Evolutionary conservation across 192 early-diverging fungal genomes (phyloP).

Genomic region (Backusella tuberculispora): DNA sequence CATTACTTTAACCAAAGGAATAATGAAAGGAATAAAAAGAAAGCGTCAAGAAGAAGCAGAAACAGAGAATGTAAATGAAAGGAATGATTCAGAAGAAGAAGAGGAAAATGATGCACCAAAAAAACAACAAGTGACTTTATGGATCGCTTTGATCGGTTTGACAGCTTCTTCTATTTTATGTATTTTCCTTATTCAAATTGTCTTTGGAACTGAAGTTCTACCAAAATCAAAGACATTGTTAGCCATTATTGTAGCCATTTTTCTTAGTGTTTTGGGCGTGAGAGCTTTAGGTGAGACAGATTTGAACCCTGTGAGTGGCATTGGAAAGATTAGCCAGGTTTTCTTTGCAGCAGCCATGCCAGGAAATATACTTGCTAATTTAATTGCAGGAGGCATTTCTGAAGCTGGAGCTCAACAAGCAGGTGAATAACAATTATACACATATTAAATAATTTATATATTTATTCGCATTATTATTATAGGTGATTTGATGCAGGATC

Average conservation of each 20-base stretch:
- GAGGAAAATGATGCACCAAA: slow-evolving; percentile 50
- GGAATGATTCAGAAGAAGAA: slow-evolving; percentile 35
- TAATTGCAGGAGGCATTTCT: slow-evolving; percentile 80
- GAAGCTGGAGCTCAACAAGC: slow-evolving; percentile 73
- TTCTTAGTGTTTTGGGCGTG: slow-evolving; percentile 79
- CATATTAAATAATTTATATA: background rate
- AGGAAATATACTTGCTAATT: slow-evolving; percentile 70
- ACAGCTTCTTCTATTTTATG: slow-evolving; percentile 63
- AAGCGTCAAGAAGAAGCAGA: background rate
- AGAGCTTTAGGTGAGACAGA: slow-evolving; percentile 86
- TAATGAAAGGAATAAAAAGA: slow-evolving; percentile 38
- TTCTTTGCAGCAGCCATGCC: slow-evolving; percentile 79
- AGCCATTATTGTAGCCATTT: slow-evolving; percentile 71
- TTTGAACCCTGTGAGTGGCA: slow-evolving; percentile 80
- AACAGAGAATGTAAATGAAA: slow-evolving; percentile 29
- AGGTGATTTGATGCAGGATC: slow-evolving; percentile 66
- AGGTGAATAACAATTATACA: slow-evolving; percentile 22
- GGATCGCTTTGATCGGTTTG: slow-evolving; percentile 68
- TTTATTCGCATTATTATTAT: background rate
- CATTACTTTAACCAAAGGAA: slow-evolving; percentile 45
- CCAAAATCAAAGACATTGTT: slow-evolving; percentile 68
- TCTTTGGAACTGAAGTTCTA: slow-evolving; percentile 66
- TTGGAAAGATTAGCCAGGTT: slow-evolving; percentile 86
- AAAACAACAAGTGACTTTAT: slow-evolving; percentile 63
- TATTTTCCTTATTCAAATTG: slow-evolving; percentile 59